Evolutionary conservation across 176 grass and related monocot species (phyloP).

Genomic region (Bonia amplexicaulis): DNA sequence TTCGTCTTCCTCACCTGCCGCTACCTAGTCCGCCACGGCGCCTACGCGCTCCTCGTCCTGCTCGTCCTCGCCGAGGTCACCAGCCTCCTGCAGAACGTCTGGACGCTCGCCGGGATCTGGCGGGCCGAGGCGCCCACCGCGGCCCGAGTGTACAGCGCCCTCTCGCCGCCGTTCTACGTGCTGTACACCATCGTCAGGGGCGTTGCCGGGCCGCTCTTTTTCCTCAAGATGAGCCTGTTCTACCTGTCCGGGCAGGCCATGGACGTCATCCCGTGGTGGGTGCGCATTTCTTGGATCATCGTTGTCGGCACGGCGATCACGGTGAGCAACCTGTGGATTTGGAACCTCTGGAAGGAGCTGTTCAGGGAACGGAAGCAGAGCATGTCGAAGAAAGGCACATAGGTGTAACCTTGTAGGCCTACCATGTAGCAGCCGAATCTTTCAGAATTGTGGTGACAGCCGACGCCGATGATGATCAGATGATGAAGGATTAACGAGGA

Average conservation of each 20-base stretch:
- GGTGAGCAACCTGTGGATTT: slow-evolving; percentile 93
- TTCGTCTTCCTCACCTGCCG: slow-evolving; percentile 94
- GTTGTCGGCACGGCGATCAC: slow-evolving; percentile 74
- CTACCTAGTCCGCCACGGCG: slow-evolving; percentile 69
- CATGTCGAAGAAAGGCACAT: slow-evolving; percentile 51
- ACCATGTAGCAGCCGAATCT: slow-evolving; percentile 6
- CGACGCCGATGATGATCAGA: not conserved
- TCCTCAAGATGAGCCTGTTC: slow-evolving; percentile 65
- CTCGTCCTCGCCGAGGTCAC: slow-evolving; percentile 81
- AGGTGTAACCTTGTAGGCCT: slow-evolving; percentile 1
- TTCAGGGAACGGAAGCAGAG: slow-evolving; percentile 46
- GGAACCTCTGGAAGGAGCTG: slow-evolving; percentile 82
- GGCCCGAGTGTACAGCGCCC: slow-evolving; percentile 40
- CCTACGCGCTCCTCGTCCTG: slow-evolving; percentile 75
- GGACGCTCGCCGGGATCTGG: slow-evolving; percentile 83
- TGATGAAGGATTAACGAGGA: not conserved
- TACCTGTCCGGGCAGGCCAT: slow-evolving; percentile 64
- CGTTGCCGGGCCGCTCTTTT: slow-evolving; percentile 67
- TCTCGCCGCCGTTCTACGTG: slow-evolving; percentile 79
- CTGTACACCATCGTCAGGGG: slow-evolving; percentile 80
- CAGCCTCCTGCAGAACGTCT: slow-evolving; percentile 76
- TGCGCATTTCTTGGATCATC: slow-evolving; percentile 73
- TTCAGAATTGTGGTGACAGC: not conserved
- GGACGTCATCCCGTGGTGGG: slow-evolving; percentile 77
- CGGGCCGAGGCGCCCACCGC: slow-evolving; percentile 57